Percentiles rank a stretch among this genome's conserved stretches.
Evolutionary conservation across 129 eudicot species (phyloP).

Genomic region (Gnaphalium uliginosum): DNA sequence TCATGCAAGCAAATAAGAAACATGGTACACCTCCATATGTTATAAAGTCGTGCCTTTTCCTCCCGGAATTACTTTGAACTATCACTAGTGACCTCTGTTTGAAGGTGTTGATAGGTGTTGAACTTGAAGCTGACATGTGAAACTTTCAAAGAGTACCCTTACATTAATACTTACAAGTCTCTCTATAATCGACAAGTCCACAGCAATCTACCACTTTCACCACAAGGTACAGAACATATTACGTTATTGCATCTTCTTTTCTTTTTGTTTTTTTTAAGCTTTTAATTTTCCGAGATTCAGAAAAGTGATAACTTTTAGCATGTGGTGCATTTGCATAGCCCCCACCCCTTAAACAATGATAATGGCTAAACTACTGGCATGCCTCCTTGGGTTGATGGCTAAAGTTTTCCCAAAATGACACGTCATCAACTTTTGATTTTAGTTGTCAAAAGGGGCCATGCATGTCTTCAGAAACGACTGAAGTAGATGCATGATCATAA

Average conservation of each 20-base stretch:
- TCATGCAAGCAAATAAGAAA: constrained; percentile 80
- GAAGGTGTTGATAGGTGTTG: constrained; percentile 38
- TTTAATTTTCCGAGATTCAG: constrained; percentile 7
- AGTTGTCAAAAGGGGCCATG: constrained; percentile 33
- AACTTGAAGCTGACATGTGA: constrained; percentile 41
- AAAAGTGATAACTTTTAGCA: constrained; percentile 12
- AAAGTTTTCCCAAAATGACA: constrained; percentile 25
- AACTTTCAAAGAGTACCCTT: constrained; percentile 3
- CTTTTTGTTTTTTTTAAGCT: neutral
- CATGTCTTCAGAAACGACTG: constrained; percentile 29
- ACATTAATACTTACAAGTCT: constrained; percentile 9
- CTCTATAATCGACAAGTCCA: constrained; percentile 14
- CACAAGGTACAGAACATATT: constrained; percentile 1
- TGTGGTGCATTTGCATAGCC: constrained; percentile 28
- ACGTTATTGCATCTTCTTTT: neutral
- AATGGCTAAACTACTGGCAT: constrained; percentile 31
- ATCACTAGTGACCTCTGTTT: constrained; percentile 42
- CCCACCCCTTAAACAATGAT: constrained; percentile 11
- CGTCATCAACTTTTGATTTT: constrained; percentile 26
- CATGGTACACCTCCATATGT: constrained; percentile 82
- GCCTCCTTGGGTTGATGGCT: constrained; percentile 26
- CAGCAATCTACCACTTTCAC: neutral
- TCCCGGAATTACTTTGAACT: constrained; percentile 60
- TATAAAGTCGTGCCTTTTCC: constrained; percentile 66
- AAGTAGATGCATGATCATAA: constrained; percentile 25